Percentiles rank a stretch among this genome's conserved stretches.
Evolutionary conservation across 2,329 filamentous ascomycete genomes (phyloP).

Genomic region (Exutisphaerella laricina): DNA sequence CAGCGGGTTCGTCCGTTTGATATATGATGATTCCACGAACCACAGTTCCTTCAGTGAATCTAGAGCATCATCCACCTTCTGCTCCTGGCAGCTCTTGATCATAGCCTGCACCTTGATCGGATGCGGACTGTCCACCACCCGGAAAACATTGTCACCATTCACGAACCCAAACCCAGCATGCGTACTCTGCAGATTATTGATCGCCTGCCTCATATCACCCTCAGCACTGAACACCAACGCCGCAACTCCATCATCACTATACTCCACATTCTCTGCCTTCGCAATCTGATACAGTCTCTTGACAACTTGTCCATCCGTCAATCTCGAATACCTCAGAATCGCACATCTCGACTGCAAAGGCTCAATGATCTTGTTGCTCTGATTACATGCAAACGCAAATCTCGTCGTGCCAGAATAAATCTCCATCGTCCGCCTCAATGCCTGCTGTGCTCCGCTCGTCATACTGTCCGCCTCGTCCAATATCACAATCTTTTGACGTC

Average conservation of each 20-base stretch:
- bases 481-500: slow-evolving; percentile 93
- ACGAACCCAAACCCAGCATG: slow-evolving; percentile 92
- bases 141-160: slow-evolving; percentile 97
- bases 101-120: slow-evolving; percentile 98
- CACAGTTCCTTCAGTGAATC: slow-evolving; percentile 86
- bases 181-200: slow-evolving; percentile 96
- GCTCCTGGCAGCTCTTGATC: slow-evolving; percentile 94
- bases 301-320: slow-evolving; percentile 89
- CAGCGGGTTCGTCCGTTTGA: neutral
- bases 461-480: slow-evolving; percentile 96
- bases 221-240: slow-evolving; percentile 97
- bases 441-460: slow-evolving; percentile 95
- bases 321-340: slow-evolving; percentile 84
- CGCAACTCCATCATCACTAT: slow-evolving; percentile 87
- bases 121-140: slow-evolving; percentile 93
- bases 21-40: slow-evolving; percentile 39
- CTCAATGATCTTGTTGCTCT: slow-evolving; percentile 99
- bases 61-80: slow-evolving; percentile 80
- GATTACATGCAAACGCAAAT: slow-evolving; percentile 97
- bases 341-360: slow-evolving; percentile 96
- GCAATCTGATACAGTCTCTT: slow-evolving; percentile 88
- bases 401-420: slow-evolving; percentile 95
- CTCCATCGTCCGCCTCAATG: slow-evolving; percentile 92
- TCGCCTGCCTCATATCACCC: slow-evolving; percentile 97
- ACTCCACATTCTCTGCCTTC: slow-evolving; percentile 82